Evolutionary conservation across 208 protist species (phyloP).

Genomic region (Trypanosoma rangeli): DNA sequence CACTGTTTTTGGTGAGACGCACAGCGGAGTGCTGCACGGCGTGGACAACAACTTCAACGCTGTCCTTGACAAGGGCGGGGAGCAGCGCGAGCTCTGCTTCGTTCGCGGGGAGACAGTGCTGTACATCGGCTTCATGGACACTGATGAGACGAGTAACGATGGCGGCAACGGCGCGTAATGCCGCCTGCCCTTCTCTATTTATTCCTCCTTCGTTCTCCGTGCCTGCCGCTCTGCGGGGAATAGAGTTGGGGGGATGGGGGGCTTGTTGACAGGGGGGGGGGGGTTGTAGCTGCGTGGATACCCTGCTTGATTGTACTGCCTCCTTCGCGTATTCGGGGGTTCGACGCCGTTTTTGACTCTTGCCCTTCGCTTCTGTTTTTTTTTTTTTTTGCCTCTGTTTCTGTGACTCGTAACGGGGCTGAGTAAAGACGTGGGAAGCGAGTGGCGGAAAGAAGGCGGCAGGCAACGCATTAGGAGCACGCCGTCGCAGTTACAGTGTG

Average conservation of each 20-base stretch:
- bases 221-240: too few relatives aligned
- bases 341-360: too few relatives aligned
- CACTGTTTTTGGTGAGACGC: constrained; percentile 52
- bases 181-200: neutral
- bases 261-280: neutral
- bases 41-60: constrained; percentile 72
- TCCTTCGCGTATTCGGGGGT: too few relatives aligned
- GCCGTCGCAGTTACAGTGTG: too few relatives aligned
- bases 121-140: constrained; percentile 63
- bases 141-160: neutral
- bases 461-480: too few relatives aligned
- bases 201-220: too few relatives aligned
- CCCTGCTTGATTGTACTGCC: too few relatives aligned
- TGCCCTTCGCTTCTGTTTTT: too few relatives aligned
- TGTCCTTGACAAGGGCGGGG: constrained; percentile 30
- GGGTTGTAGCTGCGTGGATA: neutral
- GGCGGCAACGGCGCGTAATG: neutral
- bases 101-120: constrained; percentile 78
- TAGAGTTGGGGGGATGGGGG: neutral
- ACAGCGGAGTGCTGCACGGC: constrained; percentile 51
- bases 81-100: constrained; percentile 37
- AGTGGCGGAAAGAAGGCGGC: too few relatives aligned
- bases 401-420: too few relatives aligned
- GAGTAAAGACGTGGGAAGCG: too few relatives aligned
- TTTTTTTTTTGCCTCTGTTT: too few relatives aligned